Evolutionary conservation across 441 rosid genomes (phyloP).

Genomic region (Melastoma candidum): DNA sequence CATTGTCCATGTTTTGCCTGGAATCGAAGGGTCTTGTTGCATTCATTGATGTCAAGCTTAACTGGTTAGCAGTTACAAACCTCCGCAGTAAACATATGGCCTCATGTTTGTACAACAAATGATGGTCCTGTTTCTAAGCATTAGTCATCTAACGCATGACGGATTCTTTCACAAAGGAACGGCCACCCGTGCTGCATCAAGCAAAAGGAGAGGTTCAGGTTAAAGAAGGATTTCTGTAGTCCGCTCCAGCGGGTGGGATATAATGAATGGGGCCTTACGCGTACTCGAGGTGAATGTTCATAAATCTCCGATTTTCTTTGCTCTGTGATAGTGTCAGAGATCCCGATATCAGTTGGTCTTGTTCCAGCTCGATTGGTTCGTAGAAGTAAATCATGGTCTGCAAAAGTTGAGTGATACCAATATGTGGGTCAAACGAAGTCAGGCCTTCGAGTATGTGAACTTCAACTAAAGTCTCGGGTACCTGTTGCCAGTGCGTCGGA

Average conservation of each 20-base stretch:
- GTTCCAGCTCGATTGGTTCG: conserved; percentile 87
- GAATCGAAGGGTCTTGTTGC: no score
- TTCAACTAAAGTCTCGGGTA: conserved; percentile 13
- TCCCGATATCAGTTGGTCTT: conserved; percentile 87
- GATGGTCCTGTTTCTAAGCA: neutral
- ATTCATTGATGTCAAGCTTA: neutral
- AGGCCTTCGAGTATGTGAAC: no score
- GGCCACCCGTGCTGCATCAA: conserved; percentile 72
- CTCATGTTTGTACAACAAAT: conserved; percentile 1
- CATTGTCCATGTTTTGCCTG: no score
- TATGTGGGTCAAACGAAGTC: no score
- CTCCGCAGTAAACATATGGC: conserved; percentile 4
- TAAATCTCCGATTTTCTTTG: conserved; percentile 82
- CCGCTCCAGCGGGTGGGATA: no score
- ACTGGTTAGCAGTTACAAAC: conserved; percentile 1
- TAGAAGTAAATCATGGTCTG: conserved; percentile 92
- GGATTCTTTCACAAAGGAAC: conserved; percentile 74
- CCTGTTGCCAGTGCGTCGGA: conserved; percentile 99
- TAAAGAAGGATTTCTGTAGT: no score
- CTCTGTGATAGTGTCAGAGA: conserved; percentile 74
- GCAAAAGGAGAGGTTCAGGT: no score
- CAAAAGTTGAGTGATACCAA: conserved; percentile 16
- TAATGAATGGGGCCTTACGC: conserved; percentile 35
- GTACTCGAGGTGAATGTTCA: conserved; percentile 92
- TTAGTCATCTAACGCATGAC: conserved; percentile 56